Percentiles rank a stretch among this genome's conserved stretches.
phyloP scores from a whole-genome alignment of 345 rosid species.

The Citropsis articulata region DNA sequence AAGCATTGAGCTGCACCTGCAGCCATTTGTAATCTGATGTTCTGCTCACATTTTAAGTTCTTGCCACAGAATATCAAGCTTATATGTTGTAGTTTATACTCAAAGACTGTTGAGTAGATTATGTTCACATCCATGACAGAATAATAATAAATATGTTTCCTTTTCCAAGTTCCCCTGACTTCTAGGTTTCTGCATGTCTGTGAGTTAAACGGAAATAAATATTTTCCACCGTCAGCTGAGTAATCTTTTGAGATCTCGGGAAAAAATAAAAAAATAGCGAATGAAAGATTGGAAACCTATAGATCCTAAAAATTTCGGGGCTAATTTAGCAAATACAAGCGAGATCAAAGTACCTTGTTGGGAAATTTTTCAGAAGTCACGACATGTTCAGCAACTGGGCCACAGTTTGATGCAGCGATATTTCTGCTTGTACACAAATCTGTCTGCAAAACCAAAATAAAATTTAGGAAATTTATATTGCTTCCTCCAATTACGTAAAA shows the following conservation, averaged over 20 bases:
- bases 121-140: background rate
- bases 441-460: conserved; percentile 26
- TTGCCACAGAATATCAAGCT: background rate
- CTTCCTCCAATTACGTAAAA: conserved; percentile 8
- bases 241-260: background rate
- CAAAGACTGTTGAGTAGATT: background rate
- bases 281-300: background rate
- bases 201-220: background rate
- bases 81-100: background rate
- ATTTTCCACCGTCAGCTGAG: background rate
- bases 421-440: conserved; percentile 25
- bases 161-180: background rate
- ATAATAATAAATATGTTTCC: background rate
- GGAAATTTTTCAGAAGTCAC: conserved; percentile 19
- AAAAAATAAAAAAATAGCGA: too few species aligned
- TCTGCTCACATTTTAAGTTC: background rate
- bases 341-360: conserved; percentile 34
- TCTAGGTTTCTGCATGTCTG: background rate
- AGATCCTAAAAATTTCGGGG: background rate
- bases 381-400: conserved; percentile 24
- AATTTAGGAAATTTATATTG: background rate
- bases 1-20: background rate
- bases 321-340: background rate
- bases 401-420: conserved; percentile 22
- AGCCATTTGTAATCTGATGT: background rate